A percentile compares a stretch with the other conserved stretches of the same genome.
Conservation (phyloP, 306 rosid genomes). For the Quercus mongolica region DNA sequence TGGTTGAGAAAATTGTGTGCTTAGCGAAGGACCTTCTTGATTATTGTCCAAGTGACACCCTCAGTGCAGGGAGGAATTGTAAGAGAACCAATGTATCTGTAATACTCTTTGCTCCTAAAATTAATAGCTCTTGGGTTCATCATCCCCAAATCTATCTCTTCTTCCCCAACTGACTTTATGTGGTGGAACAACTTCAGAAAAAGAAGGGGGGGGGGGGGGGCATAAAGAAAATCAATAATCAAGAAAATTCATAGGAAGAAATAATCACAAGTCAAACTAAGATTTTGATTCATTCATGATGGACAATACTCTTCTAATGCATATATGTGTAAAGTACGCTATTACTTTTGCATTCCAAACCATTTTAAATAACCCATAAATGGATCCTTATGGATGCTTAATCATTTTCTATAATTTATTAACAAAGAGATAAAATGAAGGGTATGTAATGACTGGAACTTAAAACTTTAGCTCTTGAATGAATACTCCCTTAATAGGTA, state of each 20-base stretch:
- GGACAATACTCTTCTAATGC: background rate
- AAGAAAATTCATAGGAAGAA: background rate
- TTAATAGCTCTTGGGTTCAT: constrained; percentile 45
- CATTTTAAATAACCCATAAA: too few species aligned
- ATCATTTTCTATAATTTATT: too few species aligned
- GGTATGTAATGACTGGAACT: background rate
- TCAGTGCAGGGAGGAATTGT: constrained; percentile 78
- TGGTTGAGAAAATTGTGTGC: background rate
- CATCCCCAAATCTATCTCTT: constrained; percentile 51
- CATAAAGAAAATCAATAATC: background rate
- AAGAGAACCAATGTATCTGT: constrained; percentile 76
- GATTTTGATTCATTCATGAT: background rate
- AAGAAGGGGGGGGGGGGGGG: background rate
- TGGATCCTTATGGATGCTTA: too few species aligned
- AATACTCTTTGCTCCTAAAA: constrained; percentile 54
- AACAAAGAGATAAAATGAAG: too few species aligned
- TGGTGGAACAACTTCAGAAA: constrained; percentile 36
- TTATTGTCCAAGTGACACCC: constrained; percentile 69
- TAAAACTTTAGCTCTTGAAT: too few species aligned
- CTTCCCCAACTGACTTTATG: constrained; percentile 31
- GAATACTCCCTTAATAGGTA: too few species aligned
- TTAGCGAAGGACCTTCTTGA: constrained; percentile 43
- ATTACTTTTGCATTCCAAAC: too few species aligned
- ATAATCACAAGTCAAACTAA: background rate
- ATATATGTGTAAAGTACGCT: background rate